Base-by-base conservation (phyloP, 192 early-diverging fungal genomes). In the Linnemannia exigua region DNA sequence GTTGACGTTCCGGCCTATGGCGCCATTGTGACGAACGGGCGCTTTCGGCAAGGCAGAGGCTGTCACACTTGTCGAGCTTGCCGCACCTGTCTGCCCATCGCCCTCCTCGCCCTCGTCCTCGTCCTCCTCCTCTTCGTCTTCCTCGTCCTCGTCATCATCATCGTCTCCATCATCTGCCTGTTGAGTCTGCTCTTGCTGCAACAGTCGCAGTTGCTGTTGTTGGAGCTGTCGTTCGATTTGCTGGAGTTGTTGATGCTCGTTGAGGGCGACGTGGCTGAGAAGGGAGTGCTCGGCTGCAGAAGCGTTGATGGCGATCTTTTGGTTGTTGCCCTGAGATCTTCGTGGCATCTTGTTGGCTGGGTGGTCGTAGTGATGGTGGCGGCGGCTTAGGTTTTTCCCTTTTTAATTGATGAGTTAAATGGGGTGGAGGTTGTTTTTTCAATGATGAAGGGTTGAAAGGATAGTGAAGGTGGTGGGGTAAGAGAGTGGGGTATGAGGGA, bases 1-100 rank as follows among this genome's bases (percentile, higher is more conserved):
- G 33, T 37, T 76, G 41, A 86, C 84, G 67, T 86, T 86, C 8
- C 74, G 78, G 11, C 77, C 81, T 14, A 20, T 48, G n/a, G 38
- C 5, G 44, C n/a, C 52, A 15, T 36, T 44, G 70, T 31, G 37
- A 33, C 33, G 72, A 17, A 67, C 47, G 47, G 44, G 44, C 4
- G 41, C 71, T 31, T 44, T 41, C 6, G 41, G 67, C 35, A 20
- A 7, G 22, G 22, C 16, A 3, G 11, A 20, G 25, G 31, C 7
- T 11, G 14, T 25, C 31, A 46, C 28, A 50, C 19, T 3, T 63
- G 28, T 14, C 4, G 28, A n/a, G 15, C 19, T 5, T 44, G 41
- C 41, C 41, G 41, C 41, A 9, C 41, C 41, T 6, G n/a, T n/a
- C n/a, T 44, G 41, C 2, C 28, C 22, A 33, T 74, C 35, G 11